phyloP scores from a whole-genome alignment of 139 green algal genomes.

The Gonium pectorale region DNA sequence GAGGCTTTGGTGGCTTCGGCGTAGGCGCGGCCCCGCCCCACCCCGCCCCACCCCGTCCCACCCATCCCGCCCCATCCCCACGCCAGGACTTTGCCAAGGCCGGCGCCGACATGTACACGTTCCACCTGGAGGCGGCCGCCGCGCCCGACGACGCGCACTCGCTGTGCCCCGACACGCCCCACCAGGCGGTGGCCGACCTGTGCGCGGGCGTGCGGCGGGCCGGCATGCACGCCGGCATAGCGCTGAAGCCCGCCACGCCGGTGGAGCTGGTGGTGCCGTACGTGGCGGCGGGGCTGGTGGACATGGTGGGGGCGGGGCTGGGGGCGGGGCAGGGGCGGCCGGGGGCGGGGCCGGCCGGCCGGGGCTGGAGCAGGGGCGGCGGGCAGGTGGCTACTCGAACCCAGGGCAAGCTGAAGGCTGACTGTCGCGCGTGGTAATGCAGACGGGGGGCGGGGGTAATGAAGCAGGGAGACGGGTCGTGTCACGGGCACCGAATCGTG shows the following conservation, averaged over 20 bases:
- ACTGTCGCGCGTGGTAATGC: too few species aligned
- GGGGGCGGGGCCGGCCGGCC: too few species aligned
- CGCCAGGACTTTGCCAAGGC: conserved; percentile 77
- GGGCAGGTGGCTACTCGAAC: too few species aligned
- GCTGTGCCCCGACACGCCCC: background rate
- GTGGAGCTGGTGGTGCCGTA: conserved; percentile 81
- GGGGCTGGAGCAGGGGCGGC: too few species aligned
- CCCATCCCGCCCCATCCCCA: too few species aligned
- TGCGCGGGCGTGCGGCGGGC: conserved; percentile 50
- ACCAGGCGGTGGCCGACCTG: conserved; percentile 34
- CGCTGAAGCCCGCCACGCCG: conserved; percentile 84
- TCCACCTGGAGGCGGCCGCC: conserved; percentile 86
- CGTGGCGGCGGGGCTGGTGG: conserved; percentile 65
- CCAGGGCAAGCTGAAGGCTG: too few species aligned
- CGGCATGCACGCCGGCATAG: conserved; percentile 88
- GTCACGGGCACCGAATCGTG: too few species aligned
- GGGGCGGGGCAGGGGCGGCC: background rate
- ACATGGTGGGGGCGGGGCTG: conserved; percentile 71
- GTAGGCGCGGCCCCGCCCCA: too few species aligned
- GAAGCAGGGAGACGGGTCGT: too few species aligned
- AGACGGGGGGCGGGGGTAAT: background rate
- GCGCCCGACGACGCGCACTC: conserved; percentile 3
- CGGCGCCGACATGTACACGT: conserved; percentile 91
- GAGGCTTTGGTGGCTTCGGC: too few species aligned
- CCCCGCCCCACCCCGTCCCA: too few species aligned